Conservation (phyloP, 306 rosid genomes). For the Vigna nakashimae region DNA sequence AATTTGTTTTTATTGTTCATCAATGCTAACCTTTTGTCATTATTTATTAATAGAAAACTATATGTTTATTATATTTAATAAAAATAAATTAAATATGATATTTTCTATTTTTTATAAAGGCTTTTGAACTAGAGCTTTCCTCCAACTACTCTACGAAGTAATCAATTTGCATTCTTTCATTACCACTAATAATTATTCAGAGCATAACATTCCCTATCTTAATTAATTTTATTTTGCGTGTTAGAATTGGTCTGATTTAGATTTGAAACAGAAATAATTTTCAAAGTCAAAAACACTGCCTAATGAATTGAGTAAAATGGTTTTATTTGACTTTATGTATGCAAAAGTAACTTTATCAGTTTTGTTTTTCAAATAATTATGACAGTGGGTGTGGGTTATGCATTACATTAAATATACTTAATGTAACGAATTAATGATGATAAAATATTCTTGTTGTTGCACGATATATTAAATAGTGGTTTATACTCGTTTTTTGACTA, state of each 20-base stretch:
- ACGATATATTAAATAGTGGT: no score
- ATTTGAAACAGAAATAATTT: not conserved
- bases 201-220: no score
- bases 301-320: not conserved
- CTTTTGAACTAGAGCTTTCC: not conserved
- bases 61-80: no score
- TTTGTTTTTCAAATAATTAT: slow-evolving; percentile 9
- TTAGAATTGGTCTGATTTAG: not conserved
- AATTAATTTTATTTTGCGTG: slow-evolving; percentile 20
- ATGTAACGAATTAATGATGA: not conserved
- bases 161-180: not conserved
- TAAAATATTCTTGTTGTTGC: not conserved
- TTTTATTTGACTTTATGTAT: not conserved
- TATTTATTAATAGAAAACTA: no score
- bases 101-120: not conserved
- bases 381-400: slow-evolving; percentile 5
- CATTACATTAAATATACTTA: slow-evolving; percentile 12
- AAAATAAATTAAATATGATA: not conserved
- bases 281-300: not conserved
- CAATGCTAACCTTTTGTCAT: no score
- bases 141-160: not conserved
- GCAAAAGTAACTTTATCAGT: not conserved
- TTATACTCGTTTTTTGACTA: not conserved
- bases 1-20: no score
- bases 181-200: not conserved